These are phyloP conservation scores for Sequoiadendron giganteum DNA, from an alignment of 75 land plant species.

Conservation along the genomic window DNA sequence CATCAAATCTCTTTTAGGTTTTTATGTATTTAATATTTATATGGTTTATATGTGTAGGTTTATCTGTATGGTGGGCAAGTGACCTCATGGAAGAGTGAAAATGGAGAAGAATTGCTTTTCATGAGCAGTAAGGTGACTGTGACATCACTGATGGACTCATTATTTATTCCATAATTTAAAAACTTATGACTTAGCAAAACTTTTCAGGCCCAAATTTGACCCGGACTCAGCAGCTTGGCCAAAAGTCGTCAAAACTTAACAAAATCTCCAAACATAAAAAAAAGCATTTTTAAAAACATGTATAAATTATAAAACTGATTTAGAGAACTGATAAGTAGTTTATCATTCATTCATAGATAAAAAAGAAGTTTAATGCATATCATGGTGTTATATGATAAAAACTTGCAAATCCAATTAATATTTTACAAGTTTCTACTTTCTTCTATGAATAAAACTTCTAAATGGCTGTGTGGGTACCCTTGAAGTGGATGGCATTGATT, in stretches of 20 bases:
- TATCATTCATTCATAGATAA: too few relatives aligned
- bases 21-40: background rate
- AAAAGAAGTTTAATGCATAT: too few relatives aligned
- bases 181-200: too few relatives aligned
- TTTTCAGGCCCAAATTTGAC: too few relatives aligned
- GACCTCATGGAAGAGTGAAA: slow-evolving; percentile 79
- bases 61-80: slow-evolving; percentile 74
- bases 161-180: background rate
- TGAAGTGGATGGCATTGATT: too few relatives aligned
- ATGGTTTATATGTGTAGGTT: slow-evolving; percentile 29
- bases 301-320: too few relatives aligned
- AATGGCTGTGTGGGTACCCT: too few relatives aligned
- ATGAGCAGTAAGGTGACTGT: slow-evolving; percentile 63
- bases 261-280: background rate
- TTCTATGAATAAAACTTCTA: background rate
- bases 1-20: background rate
- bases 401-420: too few relatives aligned
- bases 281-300: background rate
- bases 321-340: too few relatives aligned
- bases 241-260: background rate
- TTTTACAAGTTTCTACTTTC: background rate
- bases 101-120: slow-evolving; percentile 76
- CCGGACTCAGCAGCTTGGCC: background rate
- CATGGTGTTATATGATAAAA: too few relatives aligned
- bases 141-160: background rate